Evolutionary conservation across 371 early-diverging fungal species (phyloP).

Genomic region (Dinochytrium kinnereticum): DNA sequence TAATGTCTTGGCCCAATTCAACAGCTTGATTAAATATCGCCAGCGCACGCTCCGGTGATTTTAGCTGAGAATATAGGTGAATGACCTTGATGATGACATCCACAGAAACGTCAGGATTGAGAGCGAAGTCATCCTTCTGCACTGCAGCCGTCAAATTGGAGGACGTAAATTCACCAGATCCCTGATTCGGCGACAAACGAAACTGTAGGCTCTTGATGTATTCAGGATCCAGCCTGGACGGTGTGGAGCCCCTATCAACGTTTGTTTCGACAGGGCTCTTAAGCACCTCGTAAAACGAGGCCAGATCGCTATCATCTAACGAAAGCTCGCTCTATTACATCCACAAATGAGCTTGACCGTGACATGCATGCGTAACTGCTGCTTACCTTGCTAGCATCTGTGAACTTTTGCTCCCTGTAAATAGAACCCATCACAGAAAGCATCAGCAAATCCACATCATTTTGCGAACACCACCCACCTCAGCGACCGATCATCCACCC

Average conservation of each 20-base stretch:
- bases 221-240: constrained; percentile 53
- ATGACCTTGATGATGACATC: constrained; percentile 65
- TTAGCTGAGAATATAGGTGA: constrained; percentile 73
- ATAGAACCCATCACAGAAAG: too few relatives aligned
- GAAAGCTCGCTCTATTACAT: background rate
- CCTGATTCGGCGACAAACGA: constrained; percentile 50
- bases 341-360: too few relatives aligned
- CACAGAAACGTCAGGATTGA: constrained; percentile 13
- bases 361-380: too few relatives aligned
- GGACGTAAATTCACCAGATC: too few relatives aligned
- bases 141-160: background rate
- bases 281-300: background rate
- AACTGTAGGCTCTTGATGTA: constrained; percentile 55
- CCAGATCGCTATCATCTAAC: background rate
- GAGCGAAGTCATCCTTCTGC: background rate
- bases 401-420: background rate
- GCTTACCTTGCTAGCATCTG: too few relatives aligned
- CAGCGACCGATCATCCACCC: background rate
- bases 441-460: background rate
- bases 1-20: background rate
- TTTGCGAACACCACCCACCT: background rate
- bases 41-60: constrained; percentile 20
- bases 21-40: background rate
- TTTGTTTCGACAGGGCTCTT: constrained; percentile 20
- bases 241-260: constrained; percentile 2